Base-by-base conservation (phyloP, 805 yeast species). In the Candida maris region DNA sequence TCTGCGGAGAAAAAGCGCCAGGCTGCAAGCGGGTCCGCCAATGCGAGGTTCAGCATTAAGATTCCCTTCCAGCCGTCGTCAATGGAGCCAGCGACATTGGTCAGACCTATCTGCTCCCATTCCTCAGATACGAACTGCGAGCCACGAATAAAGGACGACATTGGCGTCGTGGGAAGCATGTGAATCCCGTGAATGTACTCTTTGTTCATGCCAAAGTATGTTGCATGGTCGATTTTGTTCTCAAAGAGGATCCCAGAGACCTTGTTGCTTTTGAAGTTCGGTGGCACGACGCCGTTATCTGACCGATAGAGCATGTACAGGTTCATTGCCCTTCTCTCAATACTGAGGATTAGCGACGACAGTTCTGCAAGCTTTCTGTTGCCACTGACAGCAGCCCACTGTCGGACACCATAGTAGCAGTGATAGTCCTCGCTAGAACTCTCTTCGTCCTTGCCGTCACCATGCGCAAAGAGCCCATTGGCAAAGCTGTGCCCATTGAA, bases 171-270 rank as follows among this genome's bases (percentile, higher is more conserved):
- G 16, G 89, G 89, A 25, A 83, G 53, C 88, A 82, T 83, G 56
- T 83, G 88, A 41, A 82, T 83, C 4, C 91, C 91, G 47, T 82
- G 86, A 35, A 80, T 81, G 49, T 75, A 82, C 57, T 81, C 80
- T 27, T 64, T 60, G 37, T 71, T 62, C 41, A 63, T 53, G 4
- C 88, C 88, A 52, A 83, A 83, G 51, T 75, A 83, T 2, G 89
- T 82, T 6, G 85, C 74, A 62, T 82, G 79, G 51, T 77, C 85
- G 39, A 79, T 65, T 52, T 81, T 81, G 62, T 82, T 81, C 53
- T 83, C 88, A 57, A 80, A 80, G 30, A 75, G 56, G 39, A 83
- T 81, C 6, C 91, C 91, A 20, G 77, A 59, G 7, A 81, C 88
- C 48, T 73, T 76, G 57, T 83, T 82, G 7, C 60, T 67, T 23